Base-by-base conservation (phyloP, 169 alveolate genomes). In the Eimeria tenella region DNA sequence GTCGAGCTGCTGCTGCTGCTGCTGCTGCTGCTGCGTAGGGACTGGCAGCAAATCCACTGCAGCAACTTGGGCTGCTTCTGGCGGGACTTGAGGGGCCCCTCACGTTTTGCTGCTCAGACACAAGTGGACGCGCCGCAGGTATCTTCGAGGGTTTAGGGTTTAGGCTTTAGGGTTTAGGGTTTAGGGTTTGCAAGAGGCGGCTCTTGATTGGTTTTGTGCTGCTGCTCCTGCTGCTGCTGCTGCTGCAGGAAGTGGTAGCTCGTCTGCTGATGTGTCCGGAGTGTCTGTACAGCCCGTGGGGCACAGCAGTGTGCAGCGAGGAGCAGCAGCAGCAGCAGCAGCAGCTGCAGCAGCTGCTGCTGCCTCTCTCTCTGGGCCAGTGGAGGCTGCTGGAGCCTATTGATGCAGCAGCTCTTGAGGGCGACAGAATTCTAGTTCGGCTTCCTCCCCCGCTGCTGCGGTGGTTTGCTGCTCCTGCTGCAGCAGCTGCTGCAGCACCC, bases 291-390 rank as follows among this genome's bases (percentile, higher is more conserved):
- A 49, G 49, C 86, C 86, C 86, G 21, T 21, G 68, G 60, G 86
- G 86, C 23, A 9, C 65, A 15, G 86, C 86, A 9, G 68, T 75
- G 63, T 75, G 86, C 86, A 75, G 86, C 86, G 52, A 52, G 8
- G 68, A 75, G 86, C 86, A 75, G 86, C 60, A 75, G 65, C 86
- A 75, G 86, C 86, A 75, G 86, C 63, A 13, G 86, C 86, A 15
- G 86, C 86, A 9, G 86, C 86, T 75, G 86, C 86, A 75, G 86
- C 86, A 75, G 63, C 25, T 75, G 86, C 86, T 50, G 65, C 86
- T 75, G 86, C 86, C 86, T 1, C 60, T 75, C 9, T 50, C 86
- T 42, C 15, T 75, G 9, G 86, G 86, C 65, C 13, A 5, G 13
- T 75, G 86, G 86, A 0, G 86, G 15, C 5, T 42, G 25, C 10